These are phyloP conservation scores for Yamadazyma trypodendri DNA, from an alignment of 1,139 yeast species.

Conservation along the genomic window DNA sequence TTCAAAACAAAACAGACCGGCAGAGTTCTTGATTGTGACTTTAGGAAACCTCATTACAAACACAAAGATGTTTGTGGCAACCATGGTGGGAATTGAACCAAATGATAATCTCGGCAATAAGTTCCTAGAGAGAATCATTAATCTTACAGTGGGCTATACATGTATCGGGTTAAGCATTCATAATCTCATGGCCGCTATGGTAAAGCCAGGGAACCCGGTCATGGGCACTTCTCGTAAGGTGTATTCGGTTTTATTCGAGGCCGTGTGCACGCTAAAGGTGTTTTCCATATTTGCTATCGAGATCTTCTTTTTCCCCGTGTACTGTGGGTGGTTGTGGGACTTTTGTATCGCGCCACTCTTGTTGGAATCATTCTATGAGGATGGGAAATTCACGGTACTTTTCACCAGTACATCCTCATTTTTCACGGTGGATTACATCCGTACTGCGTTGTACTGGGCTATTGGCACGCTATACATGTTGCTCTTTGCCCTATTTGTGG, in stretches of 20 bases:
- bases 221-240: constrained; percentile 48
- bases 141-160: constrained; percentile 39
- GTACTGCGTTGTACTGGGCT: constrained; percentile 56
- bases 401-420: constrained; percentile 24
- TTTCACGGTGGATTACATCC: constrained; percentile 22
- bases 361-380: constrained; percentile 17
- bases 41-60: background rate
- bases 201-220: constrained; percentile 41
- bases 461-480: constrained; percentile 87
- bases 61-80: constrained; percentile 2
- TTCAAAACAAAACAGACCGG: background rate
- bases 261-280: constrained; percentile 64
- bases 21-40: background rate
- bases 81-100: constrained; percentile 6
- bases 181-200: constrained; percentile 34
- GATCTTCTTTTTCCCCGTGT: constrained; percentile 77
- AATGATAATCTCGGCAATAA: constrained; percentile 13
- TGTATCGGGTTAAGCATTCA: constrained; percentile 28
- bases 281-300: constrained; percentile 75
- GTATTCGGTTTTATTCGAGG: constrained; percentile 53
- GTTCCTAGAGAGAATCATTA: constrained; percentile 33
- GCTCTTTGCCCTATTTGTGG: constrained; percentile 79
- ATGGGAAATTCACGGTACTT: constrained; percentile 17
- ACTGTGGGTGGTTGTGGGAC: constrained; percentile 80
- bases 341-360: constrained; percentile 62